Conservation (phyloP, 257 asterid species). For the Fraxinus americana region DNA sequence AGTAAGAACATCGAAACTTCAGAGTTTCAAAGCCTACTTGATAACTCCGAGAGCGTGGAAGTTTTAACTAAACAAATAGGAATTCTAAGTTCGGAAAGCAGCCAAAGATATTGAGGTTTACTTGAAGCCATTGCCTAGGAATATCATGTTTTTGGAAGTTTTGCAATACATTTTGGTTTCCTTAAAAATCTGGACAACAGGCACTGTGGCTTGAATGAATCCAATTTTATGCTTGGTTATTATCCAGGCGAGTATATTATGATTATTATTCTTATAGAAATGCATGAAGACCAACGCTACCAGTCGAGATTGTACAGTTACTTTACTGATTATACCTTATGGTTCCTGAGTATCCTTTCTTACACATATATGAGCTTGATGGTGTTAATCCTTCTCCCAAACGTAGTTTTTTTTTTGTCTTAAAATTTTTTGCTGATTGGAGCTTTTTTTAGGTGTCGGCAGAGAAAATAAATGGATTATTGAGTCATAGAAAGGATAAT, state of each 20-base stretch:
- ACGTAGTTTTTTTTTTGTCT: too few relatives aligned
- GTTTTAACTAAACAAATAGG: slow-evolving; percentile 45
- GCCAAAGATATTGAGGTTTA: slow-evolving; percentile 11
- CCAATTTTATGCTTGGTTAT: not conserved
- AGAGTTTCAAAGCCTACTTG: slow-evolving; percentile 13
- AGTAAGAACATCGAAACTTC: slow-evolving; percentile 23
- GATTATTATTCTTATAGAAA: not conserved
- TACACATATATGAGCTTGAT: not conserved
- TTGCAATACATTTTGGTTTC: slow-evolving; percentile 1
- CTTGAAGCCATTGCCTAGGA: not conserved
- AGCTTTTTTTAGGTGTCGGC: not conserved
- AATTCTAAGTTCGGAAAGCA: slow-evolving; percentile 33
- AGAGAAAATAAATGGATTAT: not conserved
- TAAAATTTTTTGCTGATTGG: not conserved
- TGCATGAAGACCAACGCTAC: not conserved
- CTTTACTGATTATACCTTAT: not conserved
- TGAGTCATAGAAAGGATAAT: too few relatives aligned
- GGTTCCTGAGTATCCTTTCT: not conserved
- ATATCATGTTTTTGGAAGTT: slow-evolving; percentile 11
- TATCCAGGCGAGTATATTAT: not conserved
- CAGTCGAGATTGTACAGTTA: slow-evolving; percentile 23
- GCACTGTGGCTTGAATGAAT: slow-evolving; percentile 5
- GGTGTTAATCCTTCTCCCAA: not conserved
- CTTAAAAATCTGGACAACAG: not conserved
- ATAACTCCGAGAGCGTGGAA: slow-evolving; percentile 38